Evolutionary conservation across 1,139 yeast genomes (phyloP).

Genomic region (Debaryomycetaceae sp.): DNA sequence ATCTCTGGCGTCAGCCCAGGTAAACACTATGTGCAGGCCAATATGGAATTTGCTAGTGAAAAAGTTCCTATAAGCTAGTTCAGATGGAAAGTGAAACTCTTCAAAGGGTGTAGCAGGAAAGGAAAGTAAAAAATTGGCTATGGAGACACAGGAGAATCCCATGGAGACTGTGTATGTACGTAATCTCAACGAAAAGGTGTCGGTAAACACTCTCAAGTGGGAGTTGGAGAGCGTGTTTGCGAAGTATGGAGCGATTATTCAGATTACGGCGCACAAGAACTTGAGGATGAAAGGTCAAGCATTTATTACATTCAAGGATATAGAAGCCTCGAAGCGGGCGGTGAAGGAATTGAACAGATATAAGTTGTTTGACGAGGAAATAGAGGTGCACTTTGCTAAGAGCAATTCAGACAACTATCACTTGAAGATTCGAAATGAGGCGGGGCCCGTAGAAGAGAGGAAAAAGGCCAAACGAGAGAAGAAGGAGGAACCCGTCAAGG

Average conservation of each 20-base stretch:
- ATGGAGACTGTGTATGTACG: constrained; percentile 55
- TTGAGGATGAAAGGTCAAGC: constrained; percentile 80
- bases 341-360: constrained; percentile 39
- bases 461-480: constrained; percentile 8
- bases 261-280: constrained; percentile 59
- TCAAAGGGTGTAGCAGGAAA: background rate
- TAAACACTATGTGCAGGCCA: no score
- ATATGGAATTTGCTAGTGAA: no score
- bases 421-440: constrained; percentile 11
- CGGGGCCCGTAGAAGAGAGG: constrained; percentile 13
- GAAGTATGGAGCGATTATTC: constrained; percentile 48
- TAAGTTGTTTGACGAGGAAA: constrained; percentile 51
- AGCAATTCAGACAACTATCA: constrained; percentile 44
- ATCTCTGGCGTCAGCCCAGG: no score
- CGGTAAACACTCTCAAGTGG: constrained; percentile 46
- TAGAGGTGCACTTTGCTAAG: constrained; percentile 44
- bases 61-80: no score
- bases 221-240: constrained; percentile 41
- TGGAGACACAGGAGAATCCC: background rate
- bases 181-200: constrained; percentile 70
- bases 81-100: no score
- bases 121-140: background rate
- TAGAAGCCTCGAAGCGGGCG: constrained; percentile 49
- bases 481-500: constrained; percentile 9
- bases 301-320: constrained; percentile 59